Evolutionary conservation across 169 alveolate genomes (phyloP).

Genomic region (Plasmodium gaboni): DNA sequence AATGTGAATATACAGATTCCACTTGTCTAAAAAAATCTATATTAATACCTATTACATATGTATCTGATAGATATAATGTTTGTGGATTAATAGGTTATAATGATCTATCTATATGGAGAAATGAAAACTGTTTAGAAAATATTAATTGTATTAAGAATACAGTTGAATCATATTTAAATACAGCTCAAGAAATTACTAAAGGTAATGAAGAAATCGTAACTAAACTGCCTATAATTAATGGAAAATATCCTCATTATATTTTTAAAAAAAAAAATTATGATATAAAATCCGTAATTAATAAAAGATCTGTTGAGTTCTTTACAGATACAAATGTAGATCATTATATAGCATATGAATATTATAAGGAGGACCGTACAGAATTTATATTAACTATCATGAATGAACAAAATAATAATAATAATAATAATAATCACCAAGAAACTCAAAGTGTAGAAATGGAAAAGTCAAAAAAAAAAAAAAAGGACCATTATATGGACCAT

Average conservation of each 20-base stretch:
- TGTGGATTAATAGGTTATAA: conserved; percentile 42
- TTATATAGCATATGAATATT: conserved; percentile 60
- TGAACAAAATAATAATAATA: not conserved
- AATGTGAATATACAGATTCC: conserved; percentile 41
- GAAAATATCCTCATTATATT: conserved; percentile 69
- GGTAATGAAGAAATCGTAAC: conserved; percentile 30
- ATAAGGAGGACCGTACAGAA: conserved; percentile 51
- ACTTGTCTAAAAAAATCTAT: conserved; percentile 34
- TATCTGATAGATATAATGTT: conserved; percentile 11
- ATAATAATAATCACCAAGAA: not conserved
- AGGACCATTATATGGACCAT: not conserved
- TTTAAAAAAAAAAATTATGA: conserved; percentile 15
- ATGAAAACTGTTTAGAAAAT: conserved; percentile 18
- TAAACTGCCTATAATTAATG: conserved; percentile 57
- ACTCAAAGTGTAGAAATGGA: not conserved
- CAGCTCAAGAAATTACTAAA: conserved; percentile 16
- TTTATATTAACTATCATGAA: conserved; percentile 20
- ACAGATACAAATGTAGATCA: conserved; percentile 19
- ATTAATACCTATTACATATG: conserved; percentile 8
- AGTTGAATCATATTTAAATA: conserved; percentile 36
- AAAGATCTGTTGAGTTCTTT: conserved; percentile 27
- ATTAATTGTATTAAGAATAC: conserved; percentile 12
- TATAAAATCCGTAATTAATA: not conserved
- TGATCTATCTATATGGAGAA: not conserved
- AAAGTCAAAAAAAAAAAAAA: not conserved